Conservation (phyloP, 768 basidiomycete species). For the Coprinopsis strossmayeri region DNA sequence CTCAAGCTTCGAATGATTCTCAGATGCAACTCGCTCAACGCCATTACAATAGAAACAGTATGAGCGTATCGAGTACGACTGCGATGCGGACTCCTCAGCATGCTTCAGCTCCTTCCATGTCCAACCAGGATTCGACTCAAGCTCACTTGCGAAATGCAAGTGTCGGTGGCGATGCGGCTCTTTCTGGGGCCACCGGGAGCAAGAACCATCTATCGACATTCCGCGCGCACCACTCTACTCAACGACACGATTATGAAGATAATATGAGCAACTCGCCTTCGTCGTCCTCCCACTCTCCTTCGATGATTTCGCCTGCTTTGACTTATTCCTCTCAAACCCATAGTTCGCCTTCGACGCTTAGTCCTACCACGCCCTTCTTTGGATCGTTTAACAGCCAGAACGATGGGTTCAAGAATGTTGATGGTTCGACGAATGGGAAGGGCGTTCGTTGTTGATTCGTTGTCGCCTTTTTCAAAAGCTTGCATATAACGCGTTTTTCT, state of each 20-base stretch:
- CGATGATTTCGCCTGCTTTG: slow-evolving; percentile 59
- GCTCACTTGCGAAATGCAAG: slow-evolving; percentile 5
- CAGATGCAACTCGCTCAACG: slow-evolving; percentile 10
- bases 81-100: slow-evolving; percentile 26
- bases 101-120: slow-evolving; percentile 22
- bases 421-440: slow-evolving; percentile 2
- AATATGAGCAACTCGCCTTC: slow-evolving; percentile 12
- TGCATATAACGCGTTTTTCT: background rate
- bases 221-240: background rate
- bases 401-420: slow-evolving; percentile 22
- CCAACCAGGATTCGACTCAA: slow-evolving; percentile 16
- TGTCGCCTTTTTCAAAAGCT: too few relatives aligned
- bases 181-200: background rate
- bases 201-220: background rate
- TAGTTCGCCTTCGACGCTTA: slow-evolving; percentile 58
- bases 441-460: too few relatives aligned
- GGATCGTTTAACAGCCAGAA: slow-evolving; percentile 41
- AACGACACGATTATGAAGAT: slow-evolving; percentile 6
- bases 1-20: too few relatives aligned
- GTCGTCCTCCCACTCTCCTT: slow-evolving; percentile 15
- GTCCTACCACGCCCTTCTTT: slow-evolving; percentile 69
- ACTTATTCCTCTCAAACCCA: slow-evolving; percentile 60
- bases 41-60: slow-evolving; percentile 24
- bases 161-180: background rate
- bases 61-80: slow-evolving; percentile 33